Evolutionary conservation across 1,139 yeast genomes (phyloP).

Genomic region (Blastobotrys illinoisensis): DNA sequence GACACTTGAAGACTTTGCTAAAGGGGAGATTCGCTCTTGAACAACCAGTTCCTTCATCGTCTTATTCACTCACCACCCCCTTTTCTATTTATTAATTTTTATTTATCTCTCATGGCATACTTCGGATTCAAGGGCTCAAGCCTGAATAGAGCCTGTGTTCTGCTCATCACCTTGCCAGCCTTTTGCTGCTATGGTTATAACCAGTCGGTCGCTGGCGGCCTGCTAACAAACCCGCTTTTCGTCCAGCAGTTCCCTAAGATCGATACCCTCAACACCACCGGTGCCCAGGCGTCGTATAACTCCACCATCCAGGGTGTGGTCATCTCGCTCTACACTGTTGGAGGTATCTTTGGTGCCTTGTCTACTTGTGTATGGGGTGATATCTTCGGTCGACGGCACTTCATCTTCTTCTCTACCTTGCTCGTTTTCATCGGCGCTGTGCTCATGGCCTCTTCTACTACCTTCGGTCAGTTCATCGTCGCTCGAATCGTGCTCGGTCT

Average conservation of each 20-base stretch:
- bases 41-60: neutral
- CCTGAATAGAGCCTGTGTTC: slow-evolving; percentile 7
- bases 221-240: slow-evolving; percentile 39
- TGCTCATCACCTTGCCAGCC: slow-evolving; percentile 15
- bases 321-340: slow-evolving; percentile 55
- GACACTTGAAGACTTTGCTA: neutral
- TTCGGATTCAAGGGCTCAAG: slow-evolving; percentile 8
- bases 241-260: slow-evolving; percentile 39
- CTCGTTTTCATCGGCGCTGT: slow-evolving; percentile 61
- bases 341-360: slow-evolving; percentile 70
- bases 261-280: slow-evolving; percentile 27
- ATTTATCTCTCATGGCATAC: neutral
- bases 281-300: slow-evolving; percentile 12
- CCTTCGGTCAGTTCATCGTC: slow-evolving; percentile 60
- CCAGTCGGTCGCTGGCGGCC: slow-evolving; percentile 46
- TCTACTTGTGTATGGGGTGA: slow-evolving; percentile 59
- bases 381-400: slow-evolving; percentile 57
- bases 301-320: slow-evolving; percentile 25
- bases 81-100: too few relatives aligned
- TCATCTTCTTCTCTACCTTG: slow-evolving; percentile 52
- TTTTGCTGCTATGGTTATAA: slow-evolving; percentile 39
- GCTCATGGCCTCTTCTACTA: slow-evolving; percentile 52
- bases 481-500: slow-evolving; percentile 73
- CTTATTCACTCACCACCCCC: neutral
- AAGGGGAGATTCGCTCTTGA: neutral